phyloP scores from a whole-genome alignment of 306 rosid genomes.

The Carpinus fangiana region DNA sequence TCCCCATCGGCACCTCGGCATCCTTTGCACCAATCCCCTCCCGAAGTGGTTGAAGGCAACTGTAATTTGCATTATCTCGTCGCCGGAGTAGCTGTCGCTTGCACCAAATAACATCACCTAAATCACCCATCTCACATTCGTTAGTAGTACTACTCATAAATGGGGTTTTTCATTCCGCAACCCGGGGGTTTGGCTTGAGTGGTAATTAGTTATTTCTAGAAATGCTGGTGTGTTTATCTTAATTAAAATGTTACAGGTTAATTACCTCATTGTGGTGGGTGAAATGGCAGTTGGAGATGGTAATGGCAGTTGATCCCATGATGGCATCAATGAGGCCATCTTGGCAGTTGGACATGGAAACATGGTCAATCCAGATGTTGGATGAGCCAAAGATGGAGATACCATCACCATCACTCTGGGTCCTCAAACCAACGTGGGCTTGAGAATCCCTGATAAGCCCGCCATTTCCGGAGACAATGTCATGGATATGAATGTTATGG shows the following conservation, averaged over 20 bases:
- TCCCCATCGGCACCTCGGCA: conserved; percentile 75
- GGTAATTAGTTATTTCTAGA: too few relatives aligned
- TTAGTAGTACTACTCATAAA: too few relatives aligned
- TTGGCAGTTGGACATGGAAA: conserved; percentile 54
- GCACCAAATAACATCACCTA: conserved; percentile 89
- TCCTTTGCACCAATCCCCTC: conserved; percentile 61
- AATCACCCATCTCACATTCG: neutral
- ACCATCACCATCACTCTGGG: conserved; percentile 74
- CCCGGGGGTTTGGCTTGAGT: too few relatives aligned
- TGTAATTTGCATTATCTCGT: conserved; percentile 70
- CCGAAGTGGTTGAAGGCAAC: conserved; percentile 89
- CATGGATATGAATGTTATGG: conserved; percentile 50
- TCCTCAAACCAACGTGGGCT: conserved; percentile 54
- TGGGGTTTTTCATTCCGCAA: too few relatives aligned
- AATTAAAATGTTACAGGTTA: too few relatives aligned
- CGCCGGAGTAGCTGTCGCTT: conserved; percentile 30
- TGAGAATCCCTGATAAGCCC: conserved; percentile 56
- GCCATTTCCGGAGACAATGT: conserved; percentile 39
- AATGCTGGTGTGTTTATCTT: too few relatives aligned
- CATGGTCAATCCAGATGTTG: conserved; percentile 79
- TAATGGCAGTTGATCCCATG: conserved; percentile 78
- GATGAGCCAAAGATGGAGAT: conserved; percentile 74
- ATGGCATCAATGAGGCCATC: conserved; percentile 79
- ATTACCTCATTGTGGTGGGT: conserved; percentile 68
- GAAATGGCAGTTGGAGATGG: conserved; percentile 81